A percentile compares a stretch with the other conserved stretches of the same genome.
Evolutionary conservation across 257 asterid species (phyloP).

Genomic region (Gynochthodes officinalis): DNA sequence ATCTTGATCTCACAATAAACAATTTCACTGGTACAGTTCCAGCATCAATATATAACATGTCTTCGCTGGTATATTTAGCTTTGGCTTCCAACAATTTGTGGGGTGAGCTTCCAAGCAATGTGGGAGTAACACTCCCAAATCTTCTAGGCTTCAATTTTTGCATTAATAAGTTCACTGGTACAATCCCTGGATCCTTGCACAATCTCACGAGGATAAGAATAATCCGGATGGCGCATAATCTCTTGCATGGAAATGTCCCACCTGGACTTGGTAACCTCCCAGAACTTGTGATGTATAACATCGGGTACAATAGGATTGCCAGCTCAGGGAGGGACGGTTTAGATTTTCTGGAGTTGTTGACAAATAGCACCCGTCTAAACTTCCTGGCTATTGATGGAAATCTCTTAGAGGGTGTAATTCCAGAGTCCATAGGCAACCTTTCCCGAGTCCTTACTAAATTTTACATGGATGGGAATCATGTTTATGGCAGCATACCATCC

Average conservation of each 20-base stretch:
- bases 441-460: conserved; percentile 38
- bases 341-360: conserved; percentile 34
- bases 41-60: conserved; percentile 37
- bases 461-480: conserved; percentile 45
- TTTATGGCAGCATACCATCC: conserved; percentile 43
- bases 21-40: conserved; percentile 50
- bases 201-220: conserved; percentile 50
- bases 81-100: conserved; percentile 37
- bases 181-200: conserved; percentile 54
- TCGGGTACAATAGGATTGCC: conserved; percentile 47
- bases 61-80: conserved; percentile 41
- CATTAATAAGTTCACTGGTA: conserved; percentile 53
- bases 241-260: conserved; percentile 53
- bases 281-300: conserved; percentile 42
- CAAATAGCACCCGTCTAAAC: conserved; percentile 45
- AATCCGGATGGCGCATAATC: conserved; percentile 51
- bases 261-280: conserved; percentile 60
- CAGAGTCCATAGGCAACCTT: conserved; percentile 53
- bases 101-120: conserved; percentile 44
- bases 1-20: conserved; percentile 53
- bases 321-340: conserved; percentile 35
- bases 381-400: conserved; percentile 46
- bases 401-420: conserved; percentile 48
- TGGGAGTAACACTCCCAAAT: conserved; percentile 49
- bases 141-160: conserved; percentile 45